phyloP scores from a whole-genome alignment of 768 basidiomycete species.

The Xerocomellus amylosporus region DNA sequence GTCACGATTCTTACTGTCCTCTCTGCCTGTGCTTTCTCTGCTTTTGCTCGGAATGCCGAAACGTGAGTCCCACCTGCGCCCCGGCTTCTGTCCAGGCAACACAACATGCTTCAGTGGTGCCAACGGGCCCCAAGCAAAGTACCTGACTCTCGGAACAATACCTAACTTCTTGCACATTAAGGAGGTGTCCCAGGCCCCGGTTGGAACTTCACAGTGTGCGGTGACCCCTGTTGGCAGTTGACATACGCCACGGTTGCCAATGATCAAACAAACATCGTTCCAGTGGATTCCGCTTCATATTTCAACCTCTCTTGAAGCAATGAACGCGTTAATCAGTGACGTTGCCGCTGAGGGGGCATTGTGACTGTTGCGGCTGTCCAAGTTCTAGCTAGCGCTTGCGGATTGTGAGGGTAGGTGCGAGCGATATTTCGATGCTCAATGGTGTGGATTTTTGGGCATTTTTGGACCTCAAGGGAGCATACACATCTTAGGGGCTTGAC shows the following conservation, averaged over 20 bases:
- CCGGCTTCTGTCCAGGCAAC: slow-evolving; percentile 19
- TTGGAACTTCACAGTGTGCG: slow-evolving; percentile 52
- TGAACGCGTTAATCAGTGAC: too few relatives aligned
- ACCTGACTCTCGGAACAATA: slow-evolving; percentile 31
- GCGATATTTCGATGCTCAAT: background rate
- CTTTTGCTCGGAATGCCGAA: background rate
- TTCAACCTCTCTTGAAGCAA: too few relatives aligned
- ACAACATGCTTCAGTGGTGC: slow-evolving; percentile 37
- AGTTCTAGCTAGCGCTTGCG: too few relatives aligned
- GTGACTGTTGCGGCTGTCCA: too few relatives aligned
- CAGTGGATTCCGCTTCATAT: background rate
- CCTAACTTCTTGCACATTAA: slow-evolving; percentile 35
- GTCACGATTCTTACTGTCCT: background rate
- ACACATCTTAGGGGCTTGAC: too few relatives aligned
- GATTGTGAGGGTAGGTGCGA: too few relatives aligned
- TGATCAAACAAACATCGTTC: slow-evolving; percentile 23
- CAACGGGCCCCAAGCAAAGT: slow-evolving; percentile 34
- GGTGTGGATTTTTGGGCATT: background rate
- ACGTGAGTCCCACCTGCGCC: slow-evolving; percentile 2
- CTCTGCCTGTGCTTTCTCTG: background rate
- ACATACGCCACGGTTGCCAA: slow-evolving; percentile 38
- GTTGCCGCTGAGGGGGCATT: too few relatives aligned
- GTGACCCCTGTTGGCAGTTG: slow-evolving; percentile 56
- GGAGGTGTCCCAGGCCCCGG: slow-evolving; percentile 16
- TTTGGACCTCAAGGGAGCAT: background rate